A percentile compares a stretch with the other conserved stretches of the same genome.
Evolutionary conservation across 192 early-diverging fungal genomes (phyloP).

Genomic region (Umbelopsis sp.): DNA sequence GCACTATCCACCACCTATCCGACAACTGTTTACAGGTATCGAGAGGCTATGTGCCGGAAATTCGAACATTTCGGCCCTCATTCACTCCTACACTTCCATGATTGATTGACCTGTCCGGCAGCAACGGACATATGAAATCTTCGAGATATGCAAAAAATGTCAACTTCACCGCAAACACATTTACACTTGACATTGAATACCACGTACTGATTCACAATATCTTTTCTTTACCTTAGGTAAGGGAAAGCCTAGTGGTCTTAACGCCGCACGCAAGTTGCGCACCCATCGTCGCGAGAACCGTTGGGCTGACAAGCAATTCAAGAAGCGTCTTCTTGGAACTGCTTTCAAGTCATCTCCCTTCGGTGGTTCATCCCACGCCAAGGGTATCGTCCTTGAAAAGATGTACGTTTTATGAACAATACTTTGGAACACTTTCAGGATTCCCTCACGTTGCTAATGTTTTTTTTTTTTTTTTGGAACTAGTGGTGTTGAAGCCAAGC

Average conservation of each 20-base stretch:
- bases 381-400: slow-evolving; percentile 99
- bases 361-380: slow-evolving; percentile 99
- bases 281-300: slow-evolving; percentile 97
- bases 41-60: too few species aligned
- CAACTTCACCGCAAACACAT: not conserved
- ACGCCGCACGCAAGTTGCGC: slow-evolving; percentile 98
- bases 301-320: slow-evolving; percentile 99
- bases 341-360: slow-evolving; percentile 98
- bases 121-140: not conserved
- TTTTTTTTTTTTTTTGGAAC: too few species aligned
- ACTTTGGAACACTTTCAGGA: not conserved
- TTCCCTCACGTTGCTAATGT: not conserved
- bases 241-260: slow-evolving; percentile 97
- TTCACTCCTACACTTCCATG: too few species aligned
- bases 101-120: not conserved
- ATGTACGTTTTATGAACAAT: slow-evolving; percentile 66
- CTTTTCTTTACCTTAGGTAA: slow-evolving; percentile 44
- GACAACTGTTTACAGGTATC: not conserved
- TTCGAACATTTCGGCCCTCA: too few species aligned
- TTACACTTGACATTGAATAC: not conserved
- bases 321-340: slow-evolving; percentile 97
- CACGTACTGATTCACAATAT: not conserved
- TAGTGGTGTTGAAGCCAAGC: slow-evolving; percentile 99
- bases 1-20: not conserved
- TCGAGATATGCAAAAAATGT: not conserved